Conservation (phyloP, 805 yeast species). For the Ogataea degrootiae region DNA sequence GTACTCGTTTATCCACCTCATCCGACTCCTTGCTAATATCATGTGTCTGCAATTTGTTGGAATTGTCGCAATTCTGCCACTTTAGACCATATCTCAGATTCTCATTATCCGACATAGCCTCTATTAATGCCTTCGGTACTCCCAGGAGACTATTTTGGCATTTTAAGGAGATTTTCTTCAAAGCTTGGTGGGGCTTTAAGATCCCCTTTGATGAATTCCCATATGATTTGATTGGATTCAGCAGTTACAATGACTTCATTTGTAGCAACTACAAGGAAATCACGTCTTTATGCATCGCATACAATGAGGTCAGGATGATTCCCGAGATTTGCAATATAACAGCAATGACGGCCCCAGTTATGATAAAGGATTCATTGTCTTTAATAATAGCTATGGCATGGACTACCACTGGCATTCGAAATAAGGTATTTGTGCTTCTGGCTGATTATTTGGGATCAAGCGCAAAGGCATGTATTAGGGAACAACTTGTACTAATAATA, state of each 20-base stretch:
- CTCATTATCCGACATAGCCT: constrained; percentile 26
- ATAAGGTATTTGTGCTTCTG: constrained; percentile 20
- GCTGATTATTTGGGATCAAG: constrained; percentile 8
- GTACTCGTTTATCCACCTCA: constrained; percentile 27
- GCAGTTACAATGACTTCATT: constrained; percentile 27
- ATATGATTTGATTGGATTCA: constrained; percentile 34
- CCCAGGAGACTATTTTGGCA: constrained; percentile 26
- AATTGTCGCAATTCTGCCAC: constrained; percentile 31
- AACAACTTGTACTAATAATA: constrained; percentile 30
- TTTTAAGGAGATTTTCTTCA: constrained; percentile 34
- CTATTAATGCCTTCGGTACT: constrained; percentile 6
- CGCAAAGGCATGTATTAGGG: constrained; percentile 7
- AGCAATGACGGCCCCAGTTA: neutral
- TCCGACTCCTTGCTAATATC: constrained; percentile 31
- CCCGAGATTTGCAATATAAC: constrained; percentile 12
- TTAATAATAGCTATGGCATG: constrained; percentile 35
- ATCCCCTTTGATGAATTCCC: constrained; percentile 36
- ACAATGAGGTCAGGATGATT: constrained; percentile 15
- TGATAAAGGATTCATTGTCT: constrained; percentile 24
- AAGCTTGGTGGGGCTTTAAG: constrained; percentile 38
- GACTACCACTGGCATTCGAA: constrained; percentile 21
- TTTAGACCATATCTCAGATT: constrained; percentile 28
- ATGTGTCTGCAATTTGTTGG: constrained; percentile 38
- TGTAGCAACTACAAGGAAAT: constrained; percentile 32
- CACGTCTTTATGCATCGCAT: constrained; percentile 34